Percentiles rank a stretch among this genome's conserved stretches.
These are phyloP conservation scores for Alisma plantagoaquatica DNA, from an alignment of 106 monocot species.

Conservation along the genomic window DNA sequence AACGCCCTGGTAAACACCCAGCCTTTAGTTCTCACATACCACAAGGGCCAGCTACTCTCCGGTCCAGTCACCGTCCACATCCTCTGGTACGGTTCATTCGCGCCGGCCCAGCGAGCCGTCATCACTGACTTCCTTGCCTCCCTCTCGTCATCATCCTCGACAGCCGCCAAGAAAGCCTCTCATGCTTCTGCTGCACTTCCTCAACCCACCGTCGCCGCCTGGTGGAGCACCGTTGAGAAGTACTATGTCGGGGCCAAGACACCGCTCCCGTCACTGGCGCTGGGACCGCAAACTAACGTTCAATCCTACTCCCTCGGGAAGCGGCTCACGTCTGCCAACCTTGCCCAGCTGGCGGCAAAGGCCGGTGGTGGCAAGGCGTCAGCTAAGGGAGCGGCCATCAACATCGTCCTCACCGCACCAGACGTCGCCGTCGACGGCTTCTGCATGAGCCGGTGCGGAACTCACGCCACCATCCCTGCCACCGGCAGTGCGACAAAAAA, in stretches of 20 bases:
- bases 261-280: constrained; percentile 17
- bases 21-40: constrained; percentile 39
- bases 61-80: constrained; percentile 48
- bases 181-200: not conserved
- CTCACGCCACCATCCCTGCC: constrained; percentile 40
- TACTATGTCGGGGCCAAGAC: constrained; percentile 23
- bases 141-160: too few species aligned
- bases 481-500: constrained; percentile 36
- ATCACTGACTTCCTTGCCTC: constrained; percentile 53
- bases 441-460: constrained; percentile 79
- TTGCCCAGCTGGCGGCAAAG: constrained; percentile 33
- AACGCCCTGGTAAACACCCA: constrained; percentile 22
- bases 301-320: constrained; percentile 28
- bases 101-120: constrained; percentile 40
- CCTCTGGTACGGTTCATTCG: constrained; percentile 61
- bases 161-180: too few species aligned
- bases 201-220: constrained; percentile 34
- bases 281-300: constrained; percentile 39
- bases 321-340: constrained; percentile 23
- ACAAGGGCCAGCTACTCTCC: constrained; percentile 53
- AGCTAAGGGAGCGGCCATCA: too few species aligned
- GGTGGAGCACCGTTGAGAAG: constrained; percentile 42
- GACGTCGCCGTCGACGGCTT: constrained; percentile 77
- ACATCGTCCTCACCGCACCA: constrained; percentile 62
- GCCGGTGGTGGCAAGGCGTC: constrained; percentile 18